Base-by-base conservation (phyloP, 805 yeast species). In the Suhomyces xylopsoci region DNA sequence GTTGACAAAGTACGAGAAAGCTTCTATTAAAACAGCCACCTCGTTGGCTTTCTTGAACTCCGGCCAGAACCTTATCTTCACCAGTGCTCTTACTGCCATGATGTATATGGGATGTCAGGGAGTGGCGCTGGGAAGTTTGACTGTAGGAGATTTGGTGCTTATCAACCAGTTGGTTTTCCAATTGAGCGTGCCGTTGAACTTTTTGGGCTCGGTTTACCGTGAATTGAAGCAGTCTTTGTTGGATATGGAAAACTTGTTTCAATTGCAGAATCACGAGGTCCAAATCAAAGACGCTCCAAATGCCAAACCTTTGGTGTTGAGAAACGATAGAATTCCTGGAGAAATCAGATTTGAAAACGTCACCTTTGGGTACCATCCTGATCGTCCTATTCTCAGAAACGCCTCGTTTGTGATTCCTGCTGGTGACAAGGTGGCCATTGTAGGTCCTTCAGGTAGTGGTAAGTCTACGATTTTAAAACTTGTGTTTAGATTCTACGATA, bases 101-200 rank as follows among this genome's bases (percentile, higher is more conserved):
- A 94, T 94, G 99, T 94, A 89, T 68, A 86, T 94, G 96, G 97
- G 97, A 14, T 90, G 97, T 62, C 83, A 84, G 51, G 98, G 98
- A 25, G 94, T 94, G n/a, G 84, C 90, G 12, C 69, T 81, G 2
- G 97, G 97, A 0, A 69, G 82, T 0, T 74, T 94, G 51, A 87
- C 96, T 0, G 97, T 94, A 19, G 99, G 99, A 59, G 99, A 94
- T 66, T 77, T 94, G 63, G 98, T 94, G 19, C 76, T 94, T 55
- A 93, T 94, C 58, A 94, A 94, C 70, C 99, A 94, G 72, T 79
- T 94, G 52, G 98, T 94, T 14, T 94, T 94, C 78, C 99, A 94
- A 74, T 79, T 94, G 44, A 88, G 96, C 38, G 97, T 94, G 12
- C 99, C 99, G 2, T 77, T 94, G 54, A 94, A 93, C 68, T 94